These are phyloP conservation scores for Vigna reflexopilosa DNA, from an alignment of 306 rosid species.

Conservation along the genomic window DNA sequence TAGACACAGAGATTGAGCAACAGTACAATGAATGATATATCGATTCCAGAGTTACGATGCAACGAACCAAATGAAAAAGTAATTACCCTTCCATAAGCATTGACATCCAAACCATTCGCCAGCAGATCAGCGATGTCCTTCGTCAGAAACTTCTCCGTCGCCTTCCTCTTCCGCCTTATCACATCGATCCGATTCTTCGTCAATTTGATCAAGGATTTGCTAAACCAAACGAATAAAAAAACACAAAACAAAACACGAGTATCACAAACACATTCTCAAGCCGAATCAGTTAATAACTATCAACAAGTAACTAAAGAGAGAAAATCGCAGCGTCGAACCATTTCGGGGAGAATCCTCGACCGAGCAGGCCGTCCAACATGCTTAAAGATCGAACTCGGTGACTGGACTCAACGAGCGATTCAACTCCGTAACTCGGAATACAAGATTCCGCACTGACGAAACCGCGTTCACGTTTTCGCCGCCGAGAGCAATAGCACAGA, in stretches of 20 bases:
- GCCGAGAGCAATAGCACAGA: constrained; percentile 46
- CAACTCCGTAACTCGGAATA: constrained; percentile 44
- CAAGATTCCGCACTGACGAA: constrained; percentile 39
- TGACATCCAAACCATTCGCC: constrained; percentile 71
- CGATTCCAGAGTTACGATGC: constrained; percentile 5
- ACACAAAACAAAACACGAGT: background rate
- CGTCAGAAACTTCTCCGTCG: constrained; percentile 89
- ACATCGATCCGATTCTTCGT: constrained; percentile 93
- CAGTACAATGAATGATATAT: constrained; percentile 6
- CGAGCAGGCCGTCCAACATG: constrained; percentile 89
- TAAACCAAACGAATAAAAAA: constrained; percentile 33
- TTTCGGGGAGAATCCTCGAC: constrained; percentile 85
- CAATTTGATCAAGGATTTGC: constrained; percentile 81
- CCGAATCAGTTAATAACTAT: background rate
- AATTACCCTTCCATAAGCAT: constrained; percentile 88
- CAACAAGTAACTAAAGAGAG: background rate
- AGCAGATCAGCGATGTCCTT: constrained; percentile 91
- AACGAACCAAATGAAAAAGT: background rate
- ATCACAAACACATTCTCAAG: constrained; percentile 36
- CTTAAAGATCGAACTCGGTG: constrained; percentile 46
- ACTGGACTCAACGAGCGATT: constrained; percentile 42
- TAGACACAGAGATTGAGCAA: constrained; percentile 24
- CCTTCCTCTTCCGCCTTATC: constrained; percentile 91
- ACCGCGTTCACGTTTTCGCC: background rate
- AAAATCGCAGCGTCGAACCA: constrained; percentile 58